Evolutionary conservation across 2,329 filamentous ascomycete species (phyloP), one percentile per base, ranked within the genome.

Genomic region (Metarhizium robertsii): DNA sequence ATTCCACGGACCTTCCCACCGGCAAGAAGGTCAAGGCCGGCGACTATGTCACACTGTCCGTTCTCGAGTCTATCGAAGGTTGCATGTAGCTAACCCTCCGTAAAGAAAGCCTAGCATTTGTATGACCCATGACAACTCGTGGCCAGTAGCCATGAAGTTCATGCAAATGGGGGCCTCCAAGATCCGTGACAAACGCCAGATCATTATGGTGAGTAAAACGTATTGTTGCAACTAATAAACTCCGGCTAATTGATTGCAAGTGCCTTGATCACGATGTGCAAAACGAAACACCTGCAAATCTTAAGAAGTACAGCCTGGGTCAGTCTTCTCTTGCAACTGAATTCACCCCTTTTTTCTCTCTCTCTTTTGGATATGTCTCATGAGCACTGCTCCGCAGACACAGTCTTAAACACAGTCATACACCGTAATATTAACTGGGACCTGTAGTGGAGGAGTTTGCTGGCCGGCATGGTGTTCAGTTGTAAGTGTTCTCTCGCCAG

Each of bases 221-320:
- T 34, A 11, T 11, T 7, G 32, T 11, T 11, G 32, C 7, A 11
- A 34, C 7, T 3, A 34, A 34, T 34, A 7, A 34, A 34, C 32
- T 8, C 10, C 3, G 32, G 32, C 10, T 34, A 34, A 34, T 34
- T 34, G 32, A 34, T 34, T 34, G 32, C 2, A 34, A 34, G 32
- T 8, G 7, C 0, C 73, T 95, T 2, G 91, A 96, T 65, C 92
- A 96, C 66, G 90, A 96, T 63, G 88, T 96, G 0, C 89, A 95
- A 67, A 94, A 95, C 70, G 88, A 85, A 70, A 83, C 75, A 55
- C 85, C 88, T 59, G 74, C 81, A 60, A 96, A 96, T 64, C 68
- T 95, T 46, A 84, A 86, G 64, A 96, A 96, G 66, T 96, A 96
- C 69, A 67, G 70, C 16, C 80, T 87, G 64, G 95, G 96, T 53